phyloP scores from a whole-genome alignment of 2,329 filamentous ascomycete species.

The Phaeoacremonium minimum region DNA sequence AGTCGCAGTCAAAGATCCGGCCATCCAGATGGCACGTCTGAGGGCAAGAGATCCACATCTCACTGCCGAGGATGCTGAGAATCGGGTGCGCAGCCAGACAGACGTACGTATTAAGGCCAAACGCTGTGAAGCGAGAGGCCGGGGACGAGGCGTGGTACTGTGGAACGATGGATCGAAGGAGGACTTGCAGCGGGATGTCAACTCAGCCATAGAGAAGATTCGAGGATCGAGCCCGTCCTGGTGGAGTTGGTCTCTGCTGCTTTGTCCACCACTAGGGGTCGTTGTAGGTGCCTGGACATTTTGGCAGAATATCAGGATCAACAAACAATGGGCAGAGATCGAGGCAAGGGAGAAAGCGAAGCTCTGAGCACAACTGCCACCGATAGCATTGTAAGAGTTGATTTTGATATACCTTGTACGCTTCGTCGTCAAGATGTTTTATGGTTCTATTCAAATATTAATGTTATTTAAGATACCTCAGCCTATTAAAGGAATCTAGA shows the following conservation, averaged over 20 bases:
- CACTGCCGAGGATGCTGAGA: conserved; percentile 79
- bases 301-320: conserved; percentile 66
- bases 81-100: conserved; percentile 80
- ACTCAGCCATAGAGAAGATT: conserved; percentile 60
- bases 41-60: conserved; percentile 73
- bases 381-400: no score
- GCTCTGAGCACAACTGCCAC: no score
- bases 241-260: conserved; percentile 73
- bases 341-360: conserved; percentile 42
- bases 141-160: conserved; percentile 70
- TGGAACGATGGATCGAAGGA: conserved; percentile 82
- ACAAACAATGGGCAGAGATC: conserved; percentile 64
- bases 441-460: no score
- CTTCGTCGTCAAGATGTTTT: no score
- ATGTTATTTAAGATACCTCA: no score
- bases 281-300: conserved; percentile 66
- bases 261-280: conserved; percentile 72
- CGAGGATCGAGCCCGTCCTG: conserved; percentile 63
- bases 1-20: conserved; percentile 76
- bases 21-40: conserved; percentile 77
- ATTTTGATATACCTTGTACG: no score
- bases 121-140: conserved; percentile 62
- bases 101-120: conserved; percentile 81
- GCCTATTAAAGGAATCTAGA: no score
- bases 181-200: conserved; percentile 64